Base-by-base conservation (phyloP, 768 basidiomycete genomes). In the Pleurotus tuoliensis region DNA sequence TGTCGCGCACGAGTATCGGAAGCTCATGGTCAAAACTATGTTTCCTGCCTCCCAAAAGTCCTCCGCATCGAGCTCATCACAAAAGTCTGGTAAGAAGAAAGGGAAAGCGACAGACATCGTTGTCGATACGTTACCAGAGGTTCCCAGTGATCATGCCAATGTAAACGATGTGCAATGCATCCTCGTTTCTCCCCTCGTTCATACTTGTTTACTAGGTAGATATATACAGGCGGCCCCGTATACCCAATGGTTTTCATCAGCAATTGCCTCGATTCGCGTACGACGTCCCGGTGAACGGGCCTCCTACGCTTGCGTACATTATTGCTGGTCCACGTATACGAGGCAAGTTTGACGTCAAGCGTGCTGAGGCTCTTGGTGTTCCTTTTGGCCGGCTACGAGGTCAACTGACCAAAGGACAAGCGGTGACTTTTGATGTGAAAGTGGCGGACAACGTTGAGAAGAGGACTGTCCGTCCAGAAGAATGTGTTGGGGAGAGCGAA, bases 311-410 rank as follows among this genome's bases (percentile, higher is more conserved):
- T 34, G 79, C 76, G 3, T 84, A 83, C 62, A 67, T 82, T 13
- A 56, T 83, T 43, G 71, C 82, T 41, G 82, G 82, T 0, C 82
- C 82, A 3, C 75, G 73, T 12, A 68, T 76, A 40, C 80, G 82
- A 0, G 82, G 82, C 7, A 92, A 90, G 68, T 96, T 98, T 64
- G 80, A 94, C 58, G 84, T 69, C 0, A 67, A 72, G 59, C 84
- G 82, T 59, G 90, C 94, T 0, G 64, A 74, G 7, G 80, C 73
- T 44, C 74, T 94, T 1, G 86, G 87, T 4, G 71, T 98, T 2
- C 80, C 81, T 3, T 64, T 66, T 1, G 88, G 90, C 0, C 79
- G 78, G 4, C 56, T 82, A 8, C 77, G 90, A n/a, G 78, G 75
- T 1, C 71, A 67, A 52, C 71, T 96, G n/a, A 78, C 83, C 3